These are phyloP conservation scores for Trichosanthes truncata DNA, from an alignment of 306 rosid genomes.

Conservation along the genomic window DNA sequence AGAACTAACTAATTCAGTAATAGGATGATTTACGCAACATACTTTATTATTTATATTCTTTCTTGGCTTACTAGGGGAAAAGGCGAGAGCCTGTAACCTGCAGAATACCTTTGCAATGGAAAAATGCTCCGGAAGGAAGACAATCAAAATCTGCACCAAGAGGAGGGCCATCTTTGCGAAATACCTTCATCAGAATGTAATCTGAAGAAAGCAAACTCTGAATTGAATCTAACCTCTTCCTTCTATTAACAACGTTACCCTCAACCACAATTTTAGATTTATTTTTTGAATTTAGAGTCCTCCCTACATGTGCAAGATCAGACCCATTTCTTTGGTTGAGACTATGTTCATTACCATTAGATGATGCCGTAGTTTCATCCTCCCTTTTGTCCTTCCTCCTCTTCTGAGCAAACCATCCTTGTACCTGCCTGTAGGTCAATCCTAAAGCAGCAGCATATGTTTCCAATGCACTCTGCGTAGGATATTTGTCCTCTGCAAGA, in stretches of 20 bases:
- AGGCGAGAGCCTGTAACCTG: not conserved
- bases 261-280: slow-evolving; percentile 4
- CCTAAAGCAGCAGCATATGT: slow-evolving; percentile 33
- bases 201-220: slow-evolving; percentile 35
- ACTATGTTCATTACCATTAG: not conserved
- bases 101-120: slow-evolving; percentile 11
- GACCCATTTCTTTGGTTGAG: slow-evolving; percentile 19
- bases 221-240: slow-evolving; percentile 16
- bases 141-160: slow-evolving; percentile 51
- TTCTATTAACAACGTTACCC: slow-evolving; percentile 17
- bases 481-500: slow-evolving; percentile 51
- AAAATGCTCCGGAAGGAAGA: slow-evolving; percentile 37
- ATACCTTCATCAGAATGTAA: slow-evolving; percentile 30
- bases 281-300: slow-evolving; percentile 14
- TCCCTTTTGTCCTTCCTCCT: slow-evolving; percentile 47
- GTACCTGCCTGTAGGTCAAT: slow-evolving; percentile 50
- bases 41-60: not conserved
- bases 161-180: slow-evolving; percentile 59
- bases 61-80: not conserved
- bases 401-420: slow-evolving; percentile 48
- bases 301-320: not conserved
- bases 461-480: slow-evolving; percentile 31
- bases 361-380: slow-evolving; percentile 14
- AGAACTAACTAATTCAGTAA: not conserved
- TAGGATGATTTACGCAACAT: not conserved